Evolutionary conservation across 306 rosid species (phyloP).

Genomic region (Carpinus viminea): DNA sequence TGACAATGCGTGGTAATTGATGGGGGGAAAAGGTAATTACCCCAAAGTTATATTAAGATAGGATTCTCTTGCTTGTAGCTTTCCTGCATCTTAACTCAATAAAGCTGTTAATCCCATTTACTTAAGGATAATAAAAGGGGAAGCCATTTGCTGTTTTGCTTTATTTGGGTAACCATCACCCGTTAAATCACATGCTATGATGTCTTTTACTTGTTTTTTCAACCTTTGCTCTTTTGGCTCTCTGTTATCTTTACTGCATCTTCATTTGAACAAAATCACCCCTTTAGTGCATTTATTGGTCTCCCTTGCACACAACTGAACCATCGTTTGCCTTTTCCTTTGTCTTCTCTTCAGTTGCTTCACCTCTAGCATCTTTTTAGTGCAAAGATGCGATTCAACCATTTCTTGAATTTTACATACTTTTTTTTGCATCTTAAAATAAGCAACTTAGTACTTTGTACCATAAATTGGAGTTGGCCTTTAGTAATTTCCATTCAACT

Average conservation of each 20-base stretch:
- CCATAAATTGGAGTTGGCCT: not conserved
- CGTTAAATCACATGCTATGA: not conserved
- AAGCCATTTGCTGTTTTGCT: not conserved
- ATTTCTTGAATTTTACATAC: not conserved
- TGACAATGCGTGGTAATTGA: too few relatives aligned
- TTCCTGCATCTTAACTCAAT: slow-evolving; percentile 2
- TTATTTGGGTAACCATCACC: not conserved
- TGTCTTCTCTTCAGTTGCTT: not conserved
- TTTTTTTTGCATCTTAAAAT: not conserved
- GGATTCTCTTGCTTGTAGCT: not conserved
- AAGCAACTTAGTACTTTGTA: not conserved
- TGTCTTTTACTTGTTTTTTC: not conserved
- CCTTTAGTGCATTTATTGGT: not conserved
- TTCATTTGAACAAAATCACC: not conserved
- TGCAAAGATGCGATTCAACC: not conserved
- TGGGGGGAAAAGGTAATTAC: too few relatives aligned
- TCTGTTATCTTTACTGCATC: not conserved
- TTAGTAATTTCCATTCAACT: not conserved
- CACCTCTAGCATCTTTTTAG: not conserved
- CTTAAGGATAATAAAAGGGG: not conserved
- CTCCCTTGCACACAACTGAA: slow-evolving; percentile 1
- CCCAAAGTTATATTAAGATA: not conserved
- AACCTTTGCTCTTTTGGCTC: not conserved
- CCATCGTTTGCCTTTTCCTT: not conserved
- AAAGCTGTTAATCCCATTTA: not conserved